phyloP scores from a whole-genome alignment of 2,329 filamentous ascomycete species.

The Colletotrichum brevisporum region DNA sequence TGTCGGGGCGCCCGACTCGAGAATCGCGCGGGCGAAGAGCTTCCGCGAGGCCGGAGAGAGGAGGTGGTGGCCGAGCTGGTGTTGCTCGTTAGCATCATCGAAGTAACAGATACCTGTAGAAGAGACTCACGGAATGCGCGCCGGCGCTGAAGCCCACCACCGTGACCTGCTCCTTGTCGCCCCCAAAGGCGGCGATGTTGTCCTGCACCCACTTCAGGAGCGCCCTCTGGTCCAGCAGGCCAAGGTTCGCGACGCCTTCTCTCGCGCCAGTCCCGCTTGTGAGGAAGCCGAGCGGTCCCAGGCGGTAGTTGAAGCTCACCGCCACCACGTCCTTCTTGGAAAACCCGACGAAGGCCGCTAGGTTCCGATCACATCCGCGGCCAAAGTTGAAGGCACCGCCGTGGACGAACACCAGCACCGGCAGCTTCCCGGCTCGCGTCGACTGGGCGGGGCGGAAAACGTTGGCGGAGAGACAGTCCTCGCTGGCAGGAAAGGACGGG shows the following conservation, averaged over 20 bases:
- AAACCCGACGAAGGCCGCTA: slow-evolving; percentile 73
- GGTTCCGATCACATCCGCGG: slow-evolving; percentile 68
- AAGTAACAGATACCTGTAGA: slow-evolving; percentile 35
- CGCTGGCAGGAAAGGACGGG: slow-evolving; percentile 52
- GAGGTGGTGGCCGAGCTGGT: slow-evolving; percentile 77
- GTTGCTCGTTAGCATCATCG: slow-evolving; percentile 27
- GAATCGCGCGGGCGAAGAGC: slow-evolving; percentile 67
- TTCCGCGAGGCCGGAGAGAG: slow-evolving; percentile 61
- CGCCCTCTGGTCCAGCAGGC: slow-evolving; percentile 73
- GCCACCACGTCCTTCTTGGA: slow-evolving; percentile 66
- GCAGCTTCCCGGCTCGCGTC: slow-evolving; percentile 43
- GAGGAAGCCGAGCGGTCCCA: slow-evolving; percentile 79
- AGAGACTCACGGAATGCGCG: slow-evolving; percentile 67
- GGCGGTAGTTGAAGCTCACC: slow-evolving; percentile 74
- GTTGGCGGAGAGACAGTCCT: slow-evolving; percentile 69
- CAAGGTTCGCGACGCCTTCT: slow-evolving; percentile 73
- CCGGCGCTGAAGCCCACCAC: slow-evolving; percentile 74
- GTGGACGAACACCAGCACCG: slow-evolving; percentile 73
- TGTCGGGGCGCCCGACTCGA: slow-evolving; percentile 70
- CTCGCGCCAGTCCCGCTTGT: slow-evolving; percentile 66
- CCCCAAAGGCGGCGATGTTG: slow-evolving; percentile 73
- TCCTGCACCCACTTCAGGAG: slow-evolving; percentile 72
- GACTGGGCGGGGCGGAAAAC: slow-evolving; percentile 58
- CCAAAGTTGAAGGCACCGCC: slow-evolving; percentile 74
- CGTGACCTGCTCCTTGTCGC: slow-evolving; percentile 70